Evolutionary conservation across 2,329 filamentous ascomycete species (phyloP), one percentile per base, ranked within the genome.

Genomic region (Sphaerulina vaccinii): DNA sequence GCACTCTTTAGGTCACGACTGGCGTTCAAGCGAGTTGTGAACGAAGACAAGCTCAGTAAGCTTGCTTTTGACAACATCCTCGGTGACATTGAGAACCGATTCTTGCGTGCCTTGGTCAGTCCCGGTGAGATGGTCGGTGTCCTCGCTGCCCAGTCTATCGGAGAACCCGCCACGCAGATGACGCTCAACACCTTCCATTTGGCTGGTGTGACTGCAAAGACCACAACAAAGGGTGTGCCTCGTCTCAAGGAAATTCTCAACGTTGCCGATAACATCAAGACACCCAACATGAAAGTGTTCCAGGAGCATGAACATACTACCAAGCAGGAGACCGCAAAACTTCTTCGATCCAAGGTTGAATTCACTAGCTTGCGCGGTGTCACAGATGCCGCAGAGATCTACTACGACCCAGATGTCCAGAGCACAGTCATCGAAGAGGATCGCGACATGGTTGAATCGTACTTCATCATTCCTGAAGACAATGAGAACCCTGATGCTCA

Each of bases 161-260:
- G 93, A 76, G 93, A 99, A 73, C 93, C 93, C 35, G 95, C 93
- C 18, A 99, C 93, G 1, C 93, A 99, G 78, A 99, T 99, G 93
- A 99, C 93, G 1, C 77, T 99, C 55, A 99, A 99, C 76, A 99
- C 93, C 19, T 99, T 99, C 87, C 93, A 99, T 79, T 99, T 99
- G 72, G 91, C 93, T 72, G 93, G 93, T 96, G 90, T 99, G 55
- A 96, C 95, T 32, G 96, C 92, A 19, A 99, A 99, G 86, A 99
- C 99, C 79, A 92, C 99, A 49, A 99, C 93, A 0, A 85, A 99
- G 42, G 93, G 93, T 90, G 93, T 99, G 37, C 93, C 93, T 37
- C 92, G 93, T 84, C 83, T 99, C 43, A 99, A 99, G 81, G 93
- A 99, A 76, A 99, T 99, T 83, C 80, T 99, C 52, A 99, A 99